Evolutionary conservation across 169 alveolate species (phyloP).

Genomic region (Babesia gibsoni): DNA sequence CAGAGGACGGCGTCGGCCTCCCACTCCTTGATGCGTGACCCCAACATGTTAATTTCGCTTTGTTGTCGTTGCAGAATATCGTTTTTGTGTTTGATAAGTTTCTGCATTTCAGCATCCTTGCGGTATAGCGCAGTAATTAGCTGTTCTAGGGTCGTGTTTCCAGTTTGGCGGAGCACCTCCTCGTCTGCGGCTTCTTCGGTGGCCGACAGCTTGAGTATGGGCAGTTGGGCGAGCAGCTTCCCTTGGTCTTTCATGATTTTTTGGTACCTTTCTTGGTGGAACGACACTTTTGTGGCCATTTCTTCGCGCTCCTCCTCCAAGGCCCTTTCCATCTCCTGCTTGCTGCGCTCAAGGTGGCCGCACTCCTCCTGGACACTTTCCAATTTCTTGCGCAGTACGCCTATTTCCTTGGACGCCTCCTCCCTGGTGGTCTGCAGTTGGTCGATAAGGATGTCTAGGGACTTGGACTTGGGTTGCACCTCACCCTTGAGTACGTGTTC

Average conservation of each 20-base stretch:
- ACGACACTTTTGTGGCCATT: constrained; percentile 6
- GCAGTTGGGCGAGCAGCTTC: constrained; percentile 60
- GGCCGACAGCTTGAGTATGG: constrained; percentile 39
- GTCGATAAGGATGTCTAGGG: constrained; percentile 53
- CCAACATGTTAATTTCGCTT: constrained; percentile 29
- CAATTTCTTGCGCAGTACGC: constrained; percentile 6
- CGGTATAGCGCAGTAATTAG: constrained; percentile 51
- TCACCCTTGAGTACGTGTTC: constrained; percentile 52
- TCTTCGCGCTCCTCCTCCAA: constrained; percentile 25
- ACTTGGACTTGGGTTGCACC: constrained; percentile 53
- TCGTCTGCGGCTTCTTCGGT: constrained; percentile 16
- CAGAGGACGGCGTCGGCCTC: constrained; percentile 62
- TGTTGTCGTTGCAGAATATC: constrained; percentile 41
- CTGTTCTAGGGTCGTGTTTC: constrained; percentile 28
- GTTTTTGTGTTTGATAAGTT: constrained; percentile 25
- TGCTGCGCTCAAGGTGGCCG: constrained; percentile 1
- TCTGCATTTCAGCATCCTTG: constrained; percentile 50
- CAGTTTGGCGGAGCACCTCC: constrained; percentile 21
- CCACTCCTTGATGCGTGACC: constrained; percentile 57
- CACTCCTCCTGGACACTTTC: constrained; percentile 13
- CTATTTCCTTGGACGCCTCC: constrained; percentile 31
- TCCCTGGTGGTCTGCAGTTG: constrained; percentile 37
- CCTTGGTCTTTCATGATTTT: constrained; percentile 49
- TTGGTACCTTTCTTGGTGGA: constrained; percentile 31
- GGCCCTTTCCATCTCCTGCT: background rate